These are phyloP conservation scores for Skeletonema costatum DNA, from an alignment of 108 stramenopile species.

Conservation along the genomic window DNA sequence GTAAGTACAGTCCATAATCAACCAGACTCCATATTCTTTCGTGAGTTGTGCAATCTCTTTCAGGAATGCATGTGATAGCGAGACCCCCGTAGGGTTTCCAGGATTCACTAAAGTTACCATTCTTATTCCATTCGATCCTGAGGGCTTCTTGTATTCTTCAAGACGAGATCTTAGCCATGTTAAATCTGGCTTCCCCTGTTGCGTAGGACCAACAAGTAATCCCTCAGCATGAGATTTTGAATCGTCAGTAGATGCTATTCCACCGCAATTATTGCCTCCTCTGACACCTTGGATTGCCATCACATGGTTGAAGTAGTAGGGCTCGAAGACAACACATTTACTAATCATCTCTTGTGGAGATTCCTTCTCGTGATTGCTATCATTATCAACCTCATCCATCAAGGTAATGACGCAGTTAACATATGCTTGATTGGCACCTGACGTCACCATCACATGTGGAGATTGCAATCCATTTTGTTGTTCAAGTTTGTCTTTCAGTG, in stretches of 20 bases:
- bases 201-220: conserved; percentile 67
- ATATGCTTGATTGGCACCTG: conserved; percentile 95
- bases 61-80: conserved; percentile 58
- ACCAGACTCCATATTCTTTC: conserved; percentile 67
- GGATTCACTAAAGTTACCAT: conserved; percentile 93
- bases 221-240: conserved; percentile 24
- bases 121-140: conserved; percentile 42
- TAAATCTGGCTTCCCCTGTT: conserved; percentile 60
- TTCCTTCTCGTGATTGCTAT: conserved; percentile 14
- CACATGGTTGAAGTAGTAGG: conserved; percentile 96
- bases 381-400: conserved; percentile 29
- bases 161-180: conserved; percentile 58
- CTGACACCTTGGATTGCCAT: conserved; percentile 60
- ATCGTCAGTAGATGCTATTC: neutral
- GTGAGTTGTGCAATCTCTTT: conserved; percentile 74
- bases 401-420: conserved; percentile 85
- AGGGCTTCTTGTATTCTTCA: conserved; percentile 21
- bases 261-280: conserved; percentile 16
- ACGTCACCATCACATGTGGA: conserved; percentile 86
- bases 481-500: conserved; percentile 54
- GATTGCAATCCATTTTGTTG: conserved; percentile 64
- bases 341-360: conserved; percentile 35
- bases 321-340: conserved; percentile 80
- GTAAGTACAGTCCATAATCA: conserved; percentile 94
- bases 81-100: conserved; percentile 91